Evolutionary conservation across 306 rosid species (phyloP).

Genomic region (Prunus mira): DNA sequence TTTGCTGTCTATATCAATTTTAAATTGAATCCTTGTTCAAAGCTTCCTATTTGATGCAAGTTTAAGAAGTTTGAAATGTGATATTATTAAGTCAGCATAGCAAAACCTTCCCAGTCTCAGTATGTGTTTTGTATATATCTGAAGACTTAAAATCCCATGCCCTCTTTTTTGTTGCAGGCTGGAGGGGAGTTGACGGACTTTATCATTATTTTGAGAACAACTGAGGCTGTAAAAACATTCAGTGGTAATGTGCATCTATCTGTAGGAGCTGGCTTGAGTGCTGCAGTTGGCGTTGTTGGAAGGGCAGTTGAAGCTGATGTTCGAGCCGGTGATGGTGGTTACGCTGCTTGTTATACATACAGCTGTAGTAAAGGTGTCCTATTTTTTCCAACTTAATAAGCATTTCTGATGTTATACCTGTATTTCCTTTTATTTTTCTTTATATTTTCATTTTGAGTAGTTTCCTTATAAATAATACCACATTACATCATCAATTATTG

Average conservation of each 20-base stretch:
- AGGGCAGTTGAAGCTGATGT: slow-evolving; percentile 90
- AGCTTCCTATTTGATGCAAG: neutral
- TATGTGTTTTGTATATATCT: slow-evolving; percentile 7
- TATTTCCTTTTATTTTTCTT: neutral
- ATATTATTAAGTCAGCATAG: neutral
- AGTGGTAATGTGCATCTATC: slow-evolving; percentile 75
- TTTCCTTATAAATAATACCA: neutral
- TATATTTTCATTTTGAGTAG: neutral
- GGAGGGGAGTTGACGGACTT: slow-evolving; percentile 97
- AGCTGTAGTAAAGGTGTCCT: slow-evolving; percentile 87
- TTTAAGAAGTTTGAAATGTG: neutral
- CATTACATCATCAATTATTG: neutral
- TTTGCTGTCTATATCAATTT: neutral
- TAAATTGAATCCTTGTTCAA: neutral
- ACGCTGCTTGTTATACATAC: slow-evolving; percentile 85
- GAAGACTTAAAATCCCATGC: slow-evolving; percentile 9
- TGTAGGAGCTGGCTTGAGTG: slow-evolving; percentile 92
- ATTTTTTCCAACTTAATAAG: neutral
- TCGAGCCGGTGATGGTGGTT: slow-evolving; percentile 98
- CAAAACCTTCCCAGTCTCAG: neutral
- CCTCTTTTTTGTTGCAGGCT: slow-evolving; percentile 39
- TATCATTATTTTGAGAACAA: slow-evolving; percentile 80
- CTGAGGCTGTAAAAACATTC: slow-evolving; percentile 78
- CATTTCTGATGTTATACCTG: neutral
- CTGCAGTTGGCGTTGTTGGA: slow-evolving; percentile 84